These are phyloP conservation scores for Lasiodiplodia sp. DNA, from an alignment of 2,329 filamentous ascomycete species.

Conservation along the genomic window DNA sequence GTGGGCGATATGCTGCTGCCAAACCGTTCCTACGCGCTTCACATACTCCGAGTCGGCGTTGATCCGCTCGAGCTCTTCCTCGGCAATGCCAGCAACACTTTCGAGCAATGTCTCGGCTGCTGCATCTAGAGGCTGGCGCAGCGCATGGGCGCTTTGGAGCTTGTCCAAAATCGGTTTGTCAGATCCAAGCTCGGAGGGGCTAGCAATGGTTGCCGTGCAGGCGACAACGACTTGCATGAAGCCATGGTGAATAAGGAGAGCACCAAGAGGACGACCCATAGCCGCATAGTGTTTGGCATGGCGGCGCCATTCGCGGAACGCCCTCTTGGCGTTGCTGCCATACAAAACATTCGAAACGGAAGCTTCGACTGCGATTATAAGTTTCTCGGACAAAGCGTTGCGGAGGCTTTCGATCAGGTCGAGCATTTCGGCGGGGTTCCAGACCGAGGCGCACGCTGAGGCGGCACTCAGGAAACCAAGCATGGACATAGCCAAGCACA, in stretches of 20 bases:
- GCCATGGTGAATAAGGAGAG: conserved; percentile 87
- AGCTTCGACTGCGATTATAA: conserved; percentile 85
- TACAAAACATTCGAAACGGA: conserved; percentile 91
- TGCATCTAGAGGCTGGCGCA: conserved; percentile 33
- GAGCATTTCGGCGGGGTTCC: conserved; percentile 76
- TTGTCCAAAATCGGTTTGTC: conserved; percentile 75
- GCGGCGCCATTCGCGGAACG: conserved; percentile 84
- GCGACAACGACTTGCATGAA: conserved; percentile 87
- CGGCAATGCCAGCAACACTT: conserved; percentile 73
- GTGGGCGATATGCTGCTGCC: conserved; percentile 86
- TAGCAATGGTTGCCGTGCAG: conserved; percentile 75
- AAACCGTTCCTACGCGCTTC: conserved; percentile 76
- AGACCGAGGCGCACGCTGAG: conserved; percentile 79
- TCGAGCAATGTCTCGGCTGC: conserved; percentile 52
- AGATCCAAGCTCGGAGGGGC: conserved; percentile 66
- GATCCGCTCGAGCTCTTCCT: conserved; percentile 83
- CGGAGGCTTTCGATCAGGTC: conserved; percentile 75
- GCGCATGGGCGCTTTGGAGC: conserved; percentile 51
- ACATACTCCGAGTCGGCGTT: conserved; percentile 92
- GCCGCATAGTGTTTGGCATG: conserved; percentile 84
- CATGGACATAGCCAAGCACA: conserved; percentile 83
- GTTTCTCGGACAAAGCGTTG: conserved; percentile 79
- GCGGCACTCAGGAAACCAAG: conserved; percentile 88
- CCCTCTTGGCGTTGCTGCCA: conserved; percentile 68
- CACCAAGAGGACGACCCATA: conserved; percentile 80